A percentile compares a stretch with the other conserved stretches of the same genome.
Evolutionary conservation across 345 rosid genomes (phyloP).

Genomic region (Combretum micranthum): DNA sequence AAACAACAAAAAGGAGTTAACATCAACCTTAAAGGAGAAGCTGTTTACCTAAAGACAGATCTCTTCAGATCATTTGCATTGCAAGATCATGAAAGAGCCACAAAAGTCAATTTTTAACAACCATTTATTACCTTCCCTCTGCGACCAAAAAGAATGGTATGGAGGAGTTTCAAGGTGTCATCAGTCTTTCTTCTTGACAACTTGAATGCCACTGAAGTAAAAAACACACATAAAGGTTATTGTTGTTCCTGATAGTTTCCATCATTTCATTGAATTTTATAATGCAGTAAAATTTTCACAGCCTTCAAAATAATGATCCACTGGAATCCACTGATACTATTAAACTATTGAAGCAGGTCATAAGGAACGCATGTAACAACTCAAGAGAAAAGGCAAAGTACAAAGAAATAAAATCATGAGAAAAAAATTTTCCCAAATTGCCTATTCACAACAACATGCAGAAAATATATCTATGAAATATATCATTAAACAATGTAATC

Average conservation of each 20-base stretch:
- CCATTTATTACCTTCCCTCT: constrained; percentile 65
- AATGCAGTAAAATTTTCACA: not conserved
- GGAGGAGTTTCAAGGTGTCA: constrained; percentile 68
- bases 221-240: constrained; percentile 9
- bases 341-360: no score
- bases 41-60: no score
- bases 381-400: no score
- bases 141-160: constrained; percentile 65
- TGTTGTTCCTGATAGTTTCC: not conserved
- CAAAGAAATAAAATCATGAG: no score
- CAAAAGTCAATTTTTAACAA: not conserved
- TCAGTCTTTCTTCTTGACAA: constrained; percentile 71
- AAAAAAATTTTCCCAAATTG: no score
- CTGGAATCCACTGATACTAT: no score
- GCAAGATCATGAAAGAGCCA: not conserved
- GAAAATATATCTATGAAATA: no score
- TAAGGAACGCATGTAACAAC: no score
- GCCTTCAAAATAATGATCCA: not conserved
- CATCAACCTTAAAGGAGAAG: no score
- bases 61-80: no score
- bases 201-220: constrained; percentile 70
- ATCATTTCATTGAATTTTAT: not conserved
- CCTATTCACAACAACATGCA: no score
- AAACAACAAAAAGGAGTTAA: constrained; percentile 20
- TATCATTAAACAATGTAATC: no score